Evolutionary conservation across 2,329 filamentous ascomycete species (phyloP).

Genomic region (Fusarium multiceps): DNA sequence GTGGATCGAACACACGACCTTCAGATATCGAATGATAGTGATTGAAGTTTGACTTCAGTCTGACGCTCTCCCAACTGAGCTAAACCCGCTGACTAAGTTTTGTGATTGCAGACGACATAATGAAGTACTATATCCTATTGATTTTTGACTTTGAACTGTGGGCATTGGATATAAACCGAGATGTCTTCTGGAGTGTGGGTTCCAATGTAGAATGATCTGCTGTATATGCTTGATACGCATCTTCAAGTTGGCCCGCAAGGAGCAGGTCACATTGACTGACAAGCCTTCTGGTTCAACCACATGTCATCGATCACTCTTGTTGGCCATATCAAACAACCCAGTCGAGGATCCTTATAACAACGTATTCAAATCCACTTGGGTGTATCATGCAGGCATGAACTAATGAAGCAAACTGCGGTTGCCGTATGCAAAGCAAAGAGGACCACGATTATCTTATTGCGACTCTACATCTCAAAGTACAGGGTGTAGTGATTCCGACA

Average conservation of each 20-base stretch:
- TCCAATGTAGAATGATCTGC: not conserved
- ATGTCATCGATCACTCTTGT: not conserved
- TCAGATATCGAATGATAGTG: constrained; percentile 24
- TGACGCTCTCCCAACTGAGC: constrained; percentile 37
- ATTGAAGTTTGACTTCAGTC: constrained; percentile 32
- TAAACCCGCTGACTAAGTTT: constrained; percentile 31
- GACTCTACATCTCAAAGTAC: constrained; percentile 15
- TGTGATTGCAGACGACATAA: not conserved
- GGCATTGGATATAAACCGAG: not conserved
- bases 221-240: not conserved
- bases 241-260: no score
- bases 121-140: accelerated
- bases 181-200: not conserved
- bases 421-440: not conserved
- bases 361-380: not conserved
- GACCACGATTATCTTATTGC: no score
- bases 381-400: not conserved
- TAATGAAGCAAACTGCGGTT: not conserved
- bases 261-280: not conserved
- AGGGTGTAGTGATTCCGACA: constrained; percentile 16
- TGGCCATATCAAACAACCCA: not conserved
- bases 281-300: not conserved
- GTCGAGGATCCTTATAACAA: not conserved
- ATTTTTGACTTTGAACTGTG: not conserved
- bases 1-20: constrained; percentile 36